These are phyloP conservation scores for Neonectria sp. DNA, from an alignment of 2,329 filamentous ascomycete genomes.

Conservation along the genomic window DNA sequence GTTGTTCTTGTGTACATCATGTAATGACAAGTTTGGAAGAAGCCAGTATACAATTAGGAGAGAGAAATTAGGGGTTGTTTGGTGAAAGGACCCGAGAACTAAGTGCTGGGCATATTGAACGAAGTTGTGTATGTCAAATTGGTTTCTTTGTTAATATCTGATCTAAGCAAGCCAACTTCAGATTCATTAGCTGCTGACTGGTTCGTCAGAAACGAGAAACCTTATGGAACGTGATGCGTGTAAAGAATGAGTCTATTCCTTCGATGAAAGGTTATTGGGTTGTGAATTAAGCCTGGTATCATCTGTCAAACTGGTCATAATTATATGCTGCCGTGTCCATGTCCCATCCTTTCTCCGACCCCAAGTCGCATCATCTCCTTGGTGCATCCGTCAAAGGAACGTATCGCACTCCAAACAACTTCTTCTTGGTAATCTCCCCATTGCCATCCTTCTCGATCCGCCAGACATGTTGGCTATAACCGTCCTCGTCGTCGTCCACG, in stretches of 20 bases:
- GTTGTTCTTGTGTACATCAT: too few species aligned
- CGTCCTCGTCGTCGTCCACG: conserved; percentile 69
- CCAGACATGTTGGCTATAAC: conserved; percentile 77
- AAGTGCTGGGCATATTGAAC: too few species aligned
- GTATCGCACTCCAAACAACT: conserved; percentile 80
- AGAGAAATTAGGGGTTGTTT: too few species aligned
- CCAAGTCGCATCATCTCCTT: conserved; percentile 26
- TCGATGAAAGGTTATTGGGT: background rate
- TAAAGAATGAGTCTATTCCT: too few species aligned
- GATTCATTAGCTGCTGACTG: too few species aligned
- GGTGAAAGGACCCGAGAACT: too few species aligned
- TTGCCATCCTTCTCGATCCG: conserved; percentile 79
- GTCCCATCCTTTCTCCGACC: background rate
- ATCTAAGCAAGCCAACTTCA: too few species aligned
- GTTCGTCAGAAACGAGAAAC: background rate
- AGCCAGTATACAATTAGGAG: too few species aligned
- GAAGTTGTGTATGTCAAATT: too few species aligned
- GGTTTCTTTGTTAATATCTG: too few species aligned
- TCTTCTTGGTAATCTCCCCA: conserved; percentile 73
- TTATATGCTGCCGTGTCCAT: background rate
- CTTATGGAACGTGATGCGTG: background rate
- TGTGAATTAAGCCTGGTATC: conserved; percentile 19
- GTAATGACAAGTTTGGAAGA: too few species aligned
- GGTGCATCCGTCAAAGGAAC: conserved; percentile 84
- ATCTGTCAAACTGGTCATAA: conserved; percentile 22